Evolutionary conservation across 2,329 filamentous ascomycete species (phyloP).

Genomic region (Tolypocladium inflatum): DNA sequence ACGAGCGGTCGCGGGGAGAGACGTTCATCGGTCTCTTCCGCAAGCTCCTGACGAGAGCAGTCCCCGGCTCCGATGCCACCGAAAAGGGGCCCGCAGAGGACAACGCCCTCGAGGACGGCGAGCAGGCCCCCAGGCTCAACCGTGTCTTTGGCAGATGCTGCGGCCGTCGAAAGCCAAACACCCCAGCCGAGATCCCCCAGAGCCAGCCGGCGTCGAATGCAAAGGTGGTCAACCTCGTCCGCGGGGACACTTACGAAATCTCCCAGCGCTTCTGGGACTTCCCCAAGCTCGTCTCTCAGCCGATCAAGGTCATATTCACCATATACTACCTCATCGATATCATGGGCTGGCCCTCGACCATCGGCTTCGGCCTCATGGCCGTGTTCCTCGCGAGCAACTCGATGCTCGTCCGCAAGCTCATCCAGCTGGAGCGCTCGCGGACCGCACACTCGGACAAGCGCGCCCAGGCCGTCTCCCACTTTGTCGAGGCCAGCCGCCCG

Average conservation of each 20-base stretch:
- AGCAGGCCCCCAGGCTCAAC: neutral
- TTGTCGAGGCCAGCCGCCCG: conserved; percentile 77
- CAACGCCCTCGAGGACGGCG: neutral
- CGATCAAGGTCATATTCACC: conserved; percentile 66
- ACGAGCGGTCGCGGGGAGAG: conserved; percentile 77
- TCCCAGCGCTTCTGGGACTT: conserved; percentile 86
- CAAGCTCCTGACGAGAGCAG: conserved; percentile 27
- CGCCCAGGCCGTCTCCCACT: conserved; percentile 73
- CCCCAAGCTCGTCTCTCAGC: conserved; percentile 63
- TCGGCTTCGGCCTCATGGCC: conserved; percentile 62
- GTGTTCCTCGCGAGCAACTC: conserved; percentile 62
- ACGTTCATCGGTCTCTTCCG: conserved; percentile 27
- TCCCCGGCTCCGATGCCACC: conserved; percentile 26
- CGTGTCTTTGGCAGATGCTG: conserved; percentile 11
- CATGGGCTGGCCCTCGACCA: conserved; percentile 68
- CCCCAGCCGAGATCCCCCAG: conserved; percentile 11
- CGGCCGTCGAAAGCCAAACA: conserved; percentile 9
- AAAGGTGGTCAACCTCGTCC: conserved; percentile 83
- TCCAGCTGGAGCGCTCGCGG: conserved; percentile 62
- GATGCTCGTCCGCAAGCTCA: conserved; percentile 53
- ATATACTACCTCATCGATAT: conserved; percentile 55
- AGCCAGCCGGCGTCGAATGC: conserved; percentile 65
- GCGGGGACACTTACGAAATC: conserved; percentile 73
- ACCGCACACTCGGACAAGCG: conserved; percentile 67
- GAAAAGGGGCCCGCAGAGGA: conserved; percentile 20